These are phyloP conservation scores for Plasmopara viticola DNA, from an alignment of 352 stramenopile species.

Conservation along the genomic window DNA sequence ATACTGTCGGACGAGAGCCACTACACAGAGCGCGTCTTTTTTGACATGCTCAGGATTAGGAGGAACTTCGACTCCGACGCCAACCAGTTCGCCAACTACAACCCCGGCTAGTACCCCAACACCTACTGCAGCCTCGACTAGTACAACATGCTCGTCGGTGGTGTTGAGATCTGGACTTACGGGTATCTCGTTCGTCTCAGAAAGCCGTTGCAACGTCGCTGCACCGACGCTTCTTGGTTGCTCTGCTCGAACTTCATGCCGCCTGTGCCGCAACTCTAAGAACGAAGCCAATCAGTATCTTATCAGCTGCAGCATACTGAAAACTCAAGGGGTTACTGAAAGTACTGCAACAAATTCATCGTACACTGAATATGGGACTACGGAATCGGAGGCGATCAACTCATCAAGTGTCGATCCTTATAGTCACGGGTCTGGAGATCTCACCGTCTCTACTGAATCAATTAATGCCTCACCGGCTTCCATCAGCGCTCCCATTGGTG, in stretches of 20 bases:
- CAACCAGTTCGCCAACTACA: constrained; percentile 3
- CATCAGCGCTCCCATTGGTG: constrained; percentile 2
- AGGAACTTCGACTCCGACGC: constrained; percentile 4
- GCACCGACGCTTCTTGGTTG: constrained; percentile 34
- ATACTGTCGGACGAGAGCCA: constrained; percentile 32
- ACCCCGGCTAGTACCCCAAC: constrained; percentile 3
- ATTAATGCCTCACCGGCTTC: background rate
- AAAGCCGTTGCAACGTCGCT: constrained; percentile 31
- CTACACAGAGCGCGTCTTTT: constrained; percentile 20
- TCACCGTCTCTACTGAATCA: constrained; percentile 5
- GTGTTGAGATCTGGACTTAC: constrained; percentile 27
- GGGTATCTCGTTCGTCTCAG: constrained; percentile 36
- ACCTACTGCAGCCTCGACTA: constrained; percentile 17
- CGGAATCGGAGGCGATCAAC: constrained; percentile 3
- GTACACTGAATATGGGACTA: background rate
- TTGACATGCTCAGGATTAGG: constrained; percentile 16
- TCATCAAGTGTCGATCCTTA: constrained; percentile 1
- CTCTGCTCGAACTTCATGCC: constrained; percentile 37
- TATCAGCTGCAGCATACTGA: constrained; percentile 45
- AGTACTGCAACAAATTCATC: constrained; percentile 2
- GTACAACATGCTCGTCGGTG: constrained; percentile 23
- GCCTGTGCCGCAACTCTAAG: constrained; percentile 50
- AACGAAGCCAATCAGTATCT: constrained; percentile 54
- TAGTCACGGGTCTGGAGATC: constrained; percentile 1
- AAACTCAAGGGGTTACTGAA: constrained; percentile 14